Evolutionary conservation across 768 basidiomycete genomes (phyloP).

Genomic region (Tylopilus rubrobrunneus): DNA sequence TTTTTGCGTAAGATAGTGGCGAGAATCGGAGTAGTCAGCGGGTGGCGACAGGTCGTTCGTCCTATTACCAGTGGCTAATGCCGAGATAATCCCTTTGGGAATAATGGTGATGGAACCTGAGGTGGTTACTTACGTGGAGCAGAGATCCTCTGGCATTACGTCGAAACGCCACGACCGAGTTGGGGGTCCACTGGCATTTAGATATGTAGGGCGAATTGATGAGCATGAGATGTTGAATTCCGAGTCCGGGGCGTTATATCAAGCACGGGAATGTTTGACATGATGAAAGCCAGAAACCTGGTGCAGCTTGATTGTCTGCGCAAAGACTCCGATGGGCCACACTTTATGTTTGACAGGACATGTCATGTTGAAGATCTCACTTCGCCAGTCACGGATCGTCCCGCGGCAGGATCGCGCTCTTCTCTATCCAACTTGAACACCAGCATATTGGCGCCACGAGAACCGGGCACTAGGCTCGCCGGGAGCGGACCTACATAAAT

Average conservation of each 20-base stretch:
- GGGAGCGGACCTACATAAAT: neutral
- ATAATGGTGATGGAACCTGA: neutral
- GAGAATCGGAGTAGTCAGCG: neutral
- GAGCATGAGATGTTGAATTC: neutral
- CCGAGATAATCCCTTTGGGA: neutral
- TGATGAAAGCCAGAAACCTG: neutral
- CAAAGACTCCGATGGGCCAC: neutral
- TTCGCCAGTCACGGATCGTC: conserved; percentile 15
- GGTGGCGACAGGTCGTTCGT: neutral
- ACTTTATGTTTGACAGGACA: neutral
- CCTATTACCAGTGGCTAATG: neutral
- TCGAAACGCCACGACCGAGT: neutral
- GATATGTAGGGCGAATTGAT: neutral
- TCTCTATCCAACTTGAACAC: neutral
- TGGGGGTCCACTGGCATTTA: neutral
- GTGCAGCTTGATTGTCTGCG: neutral
- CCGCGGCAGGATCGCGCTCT: conserved; percentile 1
- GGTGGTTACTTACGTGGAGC: neutral
- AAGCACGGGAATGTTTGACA: neutral
- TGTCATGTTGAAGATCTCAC: conserved; percentile 10
- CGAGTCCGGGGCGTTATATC: neutral
- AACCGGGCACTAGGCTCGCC: neutral
- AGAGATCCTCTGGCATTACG: neutral
- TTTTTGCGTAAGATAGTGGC: neutral
- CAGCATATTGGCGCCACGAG: neutral